Base-by-base conservation (phyloP, 257 asterid species). In the Penstemon davidsonii region DNA sequence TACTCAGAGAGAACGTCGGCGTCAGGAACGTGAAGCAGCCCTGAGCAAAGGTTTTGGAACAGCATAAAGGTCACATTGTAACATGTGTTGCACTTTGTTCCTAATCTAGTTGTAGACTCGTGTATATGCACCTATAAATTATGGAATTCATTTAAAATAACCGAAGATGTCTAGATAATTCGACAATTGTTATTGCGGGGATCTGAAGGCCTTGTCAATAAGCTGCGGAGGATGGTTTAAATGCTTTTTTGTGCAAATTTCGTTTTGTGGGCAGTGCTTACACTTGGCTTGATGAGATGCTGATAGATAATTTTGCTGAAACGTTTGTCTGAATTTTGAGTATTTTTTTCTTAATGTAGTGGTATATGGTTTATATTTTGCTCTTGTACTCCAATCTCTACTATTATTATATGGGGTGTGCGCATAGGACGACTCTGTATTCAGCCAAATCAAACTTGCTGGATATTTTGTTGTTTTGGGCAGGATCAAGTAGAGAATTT, bases 1-100 rank as follows among this genome's bases (percentile, higher is more conserved):
- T 69, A 51, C 75, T 64, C 86, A 89, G 96, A 84, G 98, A 70
- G 94, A 85, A 64, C 82, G 69, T 64, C 72, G 85, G 61, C 80
- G 73, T 49, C 80, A 51, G 70, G 89, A 91, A 81, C 89, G 74
- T 63, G 96, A 89, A 74, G 83, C 92, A 72, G 82, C 78, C 47
- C 60, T 78, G 52, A 36, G 74, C 33, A 76, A 69, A 63, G 75
- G 64, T 76, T 80, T 76, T 37, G 71, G 79, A 66, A 78, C 79
- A 55, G 52, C 85, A 33, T 77, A 80, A 56, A n/a, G 60, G 37
- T 41, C 71, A 12, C 56, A 38, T 55, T 49, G 11, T 51, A 57
- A 18, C 55, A 44, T 58, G 43, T 60, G 19, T 56, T 53, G 10
- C 50, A 54, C 64, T 36, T 64, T 54, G 73, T 52, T 62, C 70